Evolutionary conservation across 1,139 yeast species (phyloP), one percentile per base, ranked within the genome.

Genomic region (Geotrichum cucujoidarum): DNA sequence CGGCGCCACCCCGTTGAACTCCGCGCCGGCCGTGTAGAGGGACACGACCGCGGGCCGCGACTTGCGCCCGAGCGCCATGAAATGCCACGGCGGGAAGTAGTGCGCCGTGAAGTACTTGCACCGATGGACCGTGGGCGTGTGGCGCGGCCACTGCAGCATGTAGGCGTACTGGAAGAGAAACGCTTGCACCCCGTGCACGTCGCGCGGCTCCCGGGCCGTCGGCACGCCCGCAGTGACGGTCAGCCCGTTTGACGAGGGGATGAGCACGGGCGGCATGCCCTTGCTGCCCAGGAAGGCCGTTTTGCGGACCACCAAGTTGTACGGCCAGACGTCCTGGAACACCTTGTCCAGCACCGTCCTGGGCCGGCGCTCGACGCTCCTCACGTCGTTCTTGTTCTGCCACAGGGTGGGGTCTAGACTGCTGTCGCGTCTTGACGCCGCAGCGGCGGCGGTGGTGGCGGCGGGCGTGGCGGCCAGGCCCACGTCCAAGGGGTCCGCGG

Each of bases 61-160:
- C 54, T 77, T 77, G n/a, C 82, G 65, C 24, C 73, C 72, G 24
- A 66, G 53, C 0, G 75, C 70, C 4, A 76, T 40, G 30, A 70
- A 67, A 54, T 76, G 79, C 42, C 68, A 62, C 2, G 75, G 69
- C 10, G 80, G 81, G 54, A 67, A 73, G 56, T 65, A 79, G 27
- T 42, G 50, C 2, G 54, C 60, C 4, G 50, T 47, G 32, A 54
- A 56, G 42, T 46, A 48, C 13, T 45, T 50, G 24, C 55, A 55
- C 34, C 35, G 39, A 37, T 53, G 51, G 6, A 53, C 45, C 11
- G 29, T 27, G 4, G 58, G 61, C 7, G 58, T 52, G 14, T 32
- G 45, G n/a, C 18, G 40, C 5, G 50, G 37, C 13, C 55, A 49
- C 14, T 52, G 37, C 3, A 31, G 39, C 2, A 47, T 22, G 50